Evolutionary conservation across 169 alveolate species (phyloP), one percentile per base, ranked within the genome.

Genomic region (Plasmodium ovale): DNA sequence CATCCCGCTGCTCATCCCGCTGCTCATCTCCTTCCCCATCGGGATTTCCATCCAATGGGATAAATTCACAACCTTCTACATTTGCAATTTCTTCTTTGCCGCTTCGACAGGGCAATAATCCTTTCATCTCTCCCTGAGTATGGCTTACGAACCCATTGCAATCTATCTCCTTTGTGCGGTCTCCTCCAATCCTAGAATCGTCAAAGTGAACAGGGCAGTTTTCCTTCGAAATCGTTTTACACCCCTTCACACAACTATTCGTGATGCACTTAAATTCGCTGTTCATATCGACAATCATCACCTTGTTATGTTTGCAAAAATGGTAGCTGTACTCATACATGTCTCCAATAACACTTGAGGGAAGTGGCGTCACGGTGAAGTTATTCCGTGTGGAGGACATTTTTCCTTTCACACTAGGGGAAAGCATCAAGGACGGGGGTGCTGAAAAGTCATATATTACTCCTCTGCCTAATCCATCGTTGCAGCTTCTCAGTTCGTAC

Each of bases 301-400:
- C 54, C 54, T 60, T 21, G 35, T 84, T 84, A 37, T 69, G 47
- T 59, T 68, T 68, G 56, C 91, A 84, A 44, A 84, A 84, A 2
- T 53, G n/a, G 47, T 68, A 84, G 39, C 74, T 33, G 42, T 79
- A 79, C 4, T 51, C 65, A 42, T 79, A 79, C 77, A 79, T 79
- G 29, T 65, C 59, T 21, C 25, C 47, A 3, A 69, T 14, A 14
- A 1, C 58, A 1, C 19, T n/a, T 16, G 21, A 14, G 2, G 37
- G 56, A 33, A 67, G 16, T 33, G 74, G 42, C 1, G 74, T 67
- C 16, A 37, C 16, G 25, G 7, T 31, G 2, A 62, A 23, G 27
- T 31, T 58, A n/a, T n/a, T n/a, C n/a, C n/a, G n/a, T n/a, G n/a
- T n/a, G n/a, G n/a, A n/a, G n/a, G n/a, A n/a, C n/a, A n/a, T n/a